Evolutionary conservation across 352 stramenopile genomes (phyloP).

Genomic region (Phytophthora hybrid): DNA sequence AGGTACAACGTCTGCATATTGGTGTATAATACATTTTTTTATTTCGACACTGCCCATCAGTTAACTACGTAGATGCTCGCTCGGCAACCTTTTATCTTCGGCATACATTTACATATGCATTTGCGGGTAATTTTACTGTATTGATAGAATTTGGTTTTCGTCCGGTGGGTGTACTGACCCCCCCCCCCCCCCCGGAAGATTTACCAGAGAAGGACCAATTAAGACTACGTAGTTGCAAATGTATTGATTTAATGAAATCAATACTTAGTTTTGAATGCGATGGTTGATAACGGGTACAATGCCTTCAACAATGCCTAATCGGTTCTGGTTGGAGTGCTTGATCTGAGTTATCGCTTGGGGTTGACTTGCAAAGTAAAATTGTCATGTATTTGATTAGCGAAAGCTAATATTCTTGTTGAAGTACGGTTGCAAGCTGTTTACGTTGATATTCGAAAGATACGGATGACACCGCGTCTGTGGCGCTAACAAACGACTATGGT

Average conservation of each 20-base stretch:
- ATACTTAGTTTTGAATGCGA: background rate
- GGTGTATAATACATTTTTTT: background rate
- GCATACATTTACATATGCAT: conserved; percentile 15
- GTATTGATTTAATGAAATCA: background rate
- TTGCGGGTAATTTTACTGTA: background rate
- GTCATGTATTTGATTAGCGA: background rate
- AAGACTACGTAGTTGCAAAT: background rate
- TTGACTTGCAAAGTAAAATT: background rate
- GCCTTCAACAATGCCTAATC: background rate
- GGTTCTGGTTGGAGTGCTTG: background rate
- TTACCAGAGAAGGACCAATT: background rate
- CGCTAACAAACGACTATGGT: background rate
- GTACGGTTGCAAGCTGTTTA: background rate
- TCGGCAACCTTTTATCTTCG: background rate
- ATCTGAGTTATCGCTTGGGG: conserved; percentile 1
- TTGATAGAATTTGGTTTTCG: conserved; percentile 6
- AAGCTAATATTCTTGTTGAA: background rate
- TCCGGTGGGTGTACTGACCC: background rate
- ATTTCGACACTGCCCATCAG: conserved; percentile 3
- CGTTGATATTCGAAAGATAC: background rate
- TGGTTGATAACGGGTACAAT: background rate
- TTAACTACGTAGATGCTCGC: conserved; percentile 2
- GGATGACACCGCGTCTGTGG: background rate
- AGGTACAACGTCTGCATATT: background rate
- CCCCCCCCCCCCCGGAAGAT: background rate